Percentiles rank a stretch among this genome's conserved stretches.
Conservation (phyloP, 2,329 filamentous ascomycete genomes). For the Arthrobotrys sinensis region DNA sequence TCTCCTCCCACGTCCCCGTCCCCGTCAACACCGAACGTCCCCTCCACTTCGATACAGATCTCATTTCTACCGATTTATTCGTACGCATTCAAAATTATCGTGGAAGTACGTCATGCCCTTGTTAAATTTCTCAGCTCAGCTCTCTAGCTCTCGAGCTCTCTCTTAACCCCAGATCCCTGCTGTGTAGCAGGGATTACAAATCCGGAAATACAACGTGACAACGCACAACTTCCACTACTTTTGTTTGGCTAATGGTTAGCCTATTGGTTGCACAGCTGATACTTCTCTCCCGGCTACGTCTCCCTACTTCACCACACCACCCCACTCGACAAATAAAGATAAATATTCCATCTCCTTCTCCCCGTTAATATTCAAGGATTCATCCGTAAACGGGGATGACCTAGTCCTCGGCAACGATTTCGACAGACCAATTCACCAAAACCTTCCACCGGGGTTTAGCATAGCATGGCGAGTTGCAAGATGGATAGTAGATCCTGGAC, state of each 20-base stretch:
- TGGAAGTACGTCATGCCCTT: conserved; percentile 17
- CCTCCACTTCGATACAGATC: conserved; percentile 48
- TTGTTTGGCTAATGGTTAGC: neutral
- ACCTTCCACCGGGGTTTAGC: conserved; percentile 86
- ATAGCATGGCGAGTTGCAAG: conserved; percentile 87
- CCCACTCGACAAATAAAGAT: conserved; percentile 40
- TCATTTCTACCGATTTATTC: conserved; percentile 39
- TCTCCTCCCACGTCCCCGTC: conserved; percentile 41
- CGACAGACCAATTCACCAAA: conserved; percentile 87
- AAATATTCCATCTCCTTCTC: conserved; percentile 58
- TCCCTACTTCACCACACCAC: conserved; percentile 42
- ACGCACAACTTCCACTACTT: neutral
- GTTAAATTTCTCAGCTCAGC: neutral
- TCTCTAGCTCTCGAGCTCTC: neutral
- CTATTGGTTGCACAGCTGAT: conserved; percentile 12
- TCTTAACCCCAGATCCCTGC: conserved; percentile 5
- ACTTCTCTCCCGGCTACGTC: conserved; percentile 30
- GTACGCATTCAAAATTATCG: conserved; percentile 52
- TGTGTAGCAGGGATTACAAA: neutral
- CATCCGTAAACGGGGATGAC: conserved; percentile 77
- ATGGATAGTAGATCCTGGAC: conserved; percentile 90
- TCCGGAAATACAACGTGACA: conserved; percentile 9
- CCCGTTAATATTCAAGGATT: conserved; percentile 36
- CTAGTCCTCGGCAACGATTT: conserved; percentile 97
- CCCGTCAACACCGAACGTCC: conserved; percentile 53